Base-by-base conservation (phyloP, 441 rosid genomes). In the Aleurites moluccanus region DNA sequence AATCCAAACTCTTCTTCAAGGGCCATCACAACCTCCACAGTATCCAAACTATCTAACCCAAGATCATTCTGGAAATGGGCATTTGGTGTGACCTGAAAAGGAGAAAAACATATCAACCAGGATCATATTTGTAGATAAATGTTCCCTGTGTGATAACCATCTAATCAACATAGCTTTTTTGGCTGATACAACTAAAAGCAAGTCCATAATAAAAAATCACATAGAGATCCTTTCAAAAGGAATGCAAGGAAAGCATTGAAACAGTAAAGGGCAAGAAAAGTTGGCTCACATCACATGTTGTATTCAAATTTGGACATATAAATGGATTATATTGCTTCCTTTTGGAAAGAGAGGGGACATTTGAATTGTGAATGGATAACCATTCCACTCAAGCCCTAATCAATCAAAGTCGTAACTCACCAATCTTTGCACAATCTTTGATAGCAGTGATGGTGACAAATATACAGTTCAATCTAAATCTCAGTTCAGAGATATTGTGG, bases 21-120 rank as follows among this genome's bases (percentile, higher is more conserved):
- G 40, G 98, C 98, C 99, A 94, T 92, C 73, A 94, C 99, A 44
- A 94, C 79, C 86, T 94, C 99, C 73, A 92, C 99, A 0, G 88
- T 84, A 77, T 94, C 98, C 82, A 92, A 83, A 82, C 97, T 94
- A 76, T 94, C 98, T 30, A 94, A 84, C n/a, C 97, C 99, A 15
- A 94, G 94, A 79, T 94, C 99, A 38, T 85, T 91, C 77, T 91
- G 91, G 82, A 94, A 94, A 86, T 88, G 92, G 40, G 98, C 90
- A 78, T 59, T 79, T 27, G 91, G 82, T 45, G 90, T 81, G 55
- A 94, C 99, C 99, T 94, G 74, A 73, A 75, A 65, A 73, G 47
- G 10, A 21, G 65, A 42, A 57, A 73, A 25, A 61, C 38, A 30
- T 11, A 2, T 64, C 74, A 69, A 53, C 18, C 45, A 35, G 63